Conservation (phyloP, 495 filamentous ascomycete genomes). For the Friedmanniomyces simplex region DNA sequence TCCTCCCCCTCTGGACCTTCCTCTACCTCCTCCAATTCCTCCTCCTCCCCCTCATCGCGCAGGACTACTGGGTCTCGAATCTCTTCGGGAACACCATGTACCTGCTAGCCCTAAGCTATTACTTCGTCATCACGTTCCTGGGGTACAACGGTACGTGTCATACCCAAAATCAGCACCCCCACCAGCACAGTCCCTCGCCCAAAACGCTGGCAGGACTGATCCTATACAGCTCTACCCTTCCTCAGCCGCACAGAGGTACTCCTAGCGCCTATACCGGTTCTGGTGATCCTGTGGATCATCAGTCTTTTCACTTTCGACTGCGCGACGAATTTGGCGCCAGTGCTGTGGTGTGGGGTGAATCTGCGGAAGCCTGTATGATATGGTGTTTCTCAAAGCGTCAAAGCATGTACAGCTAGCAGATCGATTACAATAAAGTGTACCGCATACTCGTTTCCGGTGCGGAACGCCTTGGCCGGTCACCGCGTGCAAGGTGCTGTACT, state of each 20-base stretch:
- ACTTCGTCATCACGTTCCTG: slow-evolving; percentile 62
- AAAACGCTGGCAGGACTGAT: too few relatives aligned
- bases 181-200: too few relatives aligned
- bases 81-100: slow-evolving; percentile 65
- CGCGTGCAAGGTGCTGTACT: too few relatives aligned
- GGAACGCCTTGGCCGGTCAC: too few relatives aligned
- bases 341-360: slow-evolving; percentile 37
- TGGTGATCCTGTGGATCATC: slow-evolving; percentile 52
- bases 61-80: slow-evolving; percentile 49
- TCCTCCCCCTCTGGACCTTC: slow-evolving; percentile 64
- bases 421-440: too few relatives aligned
- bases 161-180: too few relatives aligned
- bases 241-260: slow-evolving; percentile 64
- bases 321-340: slow-evolving; percentile 40
- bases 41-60: slow-evolving; percentile 50
- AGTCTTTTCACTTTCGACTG: slow-evolving; percentile 51
- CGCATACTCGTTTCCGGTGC: too few relatives aligned
- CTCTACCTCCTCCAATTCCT: slow-evolving; percentile 66
- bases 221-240: slow-evolving; percentile 56
- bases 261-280: slow-evolving; percentile 50
- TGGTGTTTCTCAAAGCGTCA: slow-evolving; percentile 6
- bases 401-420: not conserved
- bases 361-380: slow-evolving; percentile 30
- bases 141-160: slow-evolving; percentile 56
- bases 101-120: slow-evolving; percentile 57